Evolutionary conservation across 371 early-diverging fungal species (phyloP).

Genomic region (Mucor indicus): DNA sequence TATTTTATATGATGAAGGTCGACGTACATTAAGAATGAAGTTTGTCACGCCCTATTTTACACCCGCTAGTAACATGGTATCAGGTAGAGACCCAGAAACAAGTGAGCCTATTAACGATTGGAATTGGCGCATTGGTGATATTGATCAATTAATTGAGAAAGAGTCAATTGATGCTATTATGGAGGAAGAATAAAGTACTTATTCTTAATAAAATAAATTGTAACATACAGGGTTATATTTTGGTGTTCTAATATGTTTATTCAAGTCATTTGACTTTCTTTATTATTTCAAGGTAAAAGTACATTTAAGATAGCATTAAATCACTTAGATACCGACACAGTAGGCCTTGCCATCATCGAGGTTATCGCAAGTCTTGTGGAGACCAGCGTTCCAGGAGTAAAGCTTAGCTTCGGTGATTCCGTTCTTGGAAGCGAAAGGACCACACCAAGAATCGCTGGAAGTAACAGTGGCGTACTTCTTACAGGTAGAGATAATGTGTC

Average conservation of each 20-base stretch:
- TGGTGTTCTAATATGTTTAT: neutral
- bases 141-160: constrained; percentile 58
- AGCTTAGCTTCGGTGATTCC: constrained; percentile 17
- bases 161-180: constrained; percentile 33
- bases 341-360: constrained; percentile 35
- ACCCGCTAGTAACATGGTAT: constrained; percentile 52
- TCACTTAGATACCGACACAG: constrained; percentile 22
- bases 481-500: constrained; percentile 30
- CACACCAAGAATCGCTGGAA: constrained; percentile 18
- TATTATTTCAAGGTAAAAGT: neutral
- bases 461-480: constrained; percentile 28
- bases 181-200: constrained; percentile 3
- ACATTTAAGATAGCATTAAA: no score
- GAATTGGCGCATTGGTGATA: constrained; percentile 56
- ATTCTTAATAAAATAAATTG: no score
- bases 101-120: constrained; percentile 54
- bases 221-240: no score
- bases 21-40: constrained; percentile 48
- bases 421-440: constrained; percentile 22
- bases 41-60: constrained; percentile 60
- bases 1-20: constrained; percentile 44
- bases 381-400: constrained; percentile 30
- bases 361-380: constrained; percentile 38
- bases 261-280: neutral
- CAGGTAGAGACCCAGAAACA: constrained; percentile 44